Base-by-base conservation (phyloP, 2,329 filamentous ascomycete species). In the Aspergillus brasiliensis region DNA sequence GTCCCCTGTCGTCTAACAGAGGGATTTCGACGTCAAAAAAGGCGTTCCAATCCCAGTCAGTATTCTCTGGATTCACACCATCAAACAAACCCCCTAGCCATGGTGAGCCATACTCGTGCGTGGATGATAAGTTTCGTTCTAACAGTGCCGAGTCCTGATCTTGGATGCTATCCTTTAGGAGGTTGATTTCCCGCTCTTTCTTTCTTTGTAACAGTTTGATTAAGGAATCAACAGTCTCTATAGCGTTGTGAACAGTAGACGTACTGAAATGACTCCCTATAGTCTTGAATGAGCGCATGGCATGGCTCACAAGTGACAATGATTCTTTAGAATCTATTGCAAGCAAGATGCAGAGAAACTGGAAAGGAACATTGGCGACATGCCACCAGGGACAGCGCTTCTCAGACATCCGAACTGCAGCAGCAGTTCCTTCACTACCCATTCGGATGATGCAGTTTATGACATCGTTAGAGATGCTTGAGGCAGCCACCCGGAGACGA, bases 321-420 rank as follows among this genome's bases (percentile, higher is more conserved):
- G 51, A 51, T 28, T 61, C 60, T 17, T 21, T 31, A 5, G 53
- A 52, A 28, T 59, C 56, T 17, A 62, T 59, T 7, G 62, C 59
- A 11, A 63, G 46, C 28, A 63, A 23, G 13, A 59, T 56, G 38
- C 62, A 63, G 13, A 56, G 44, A 25, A 62, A 56, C 23, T 61
- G 62, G 10, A 63, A 63, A 3, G 59, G 63, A n/a, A 65, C 62
- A 21, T 65, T 64, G 37, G 59, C 57, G 19, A 65, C 61, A 23
- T 65, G 63, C 63, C 63, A 65, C 63, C 63, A 65, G 5, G 63
- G 63, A 23, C 49, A 52, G 28, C 55, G 56, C 6, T 44, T 44
- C 13, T 57, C 57, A 10, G 60, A 48, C 10, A 57, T 51, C 11
- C 57, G 27, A 5, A 58, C 31, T 1, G 61, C 55, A 3, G 63